These are phyloP conservation scores for Lyophyllum shimeji DNA, from an alignment of 768 basidiomycete genomes.

Conservation along the genomic window DNA sequence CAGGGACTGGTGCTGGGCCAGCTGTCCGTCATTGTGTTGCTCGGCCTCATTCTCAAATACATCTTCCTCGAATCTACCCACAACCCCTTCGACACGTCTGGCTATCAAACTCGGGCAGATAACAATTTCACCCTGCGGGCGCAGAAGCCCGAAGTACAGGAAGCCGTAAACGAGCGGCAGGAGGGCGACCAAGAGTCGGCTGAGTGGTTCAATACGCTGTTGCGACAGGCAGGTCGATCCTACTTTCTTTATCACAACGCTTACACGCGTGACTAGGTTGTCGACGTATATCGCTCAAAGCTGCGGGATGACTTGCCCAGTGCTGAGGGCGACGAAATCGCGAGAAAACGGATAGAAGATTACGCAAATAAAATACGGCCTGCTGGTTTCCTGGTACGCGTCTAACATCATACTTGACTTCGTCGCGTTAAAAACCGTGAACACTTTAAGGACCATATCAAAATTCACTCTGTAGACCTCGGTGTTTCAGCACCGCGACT, in stretches of 20 bases:
- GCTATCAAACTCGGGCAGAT: conserved; percentile 61
- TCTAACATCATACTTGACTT: conserved; percentile 7
- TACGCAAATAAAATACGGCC: conserved; percentile 82
- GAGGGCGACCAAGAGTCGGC: conserved; percentile 59
- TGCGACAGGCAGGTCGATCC: conserved; percentile 63
- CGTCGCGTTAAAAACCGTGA: background rate
- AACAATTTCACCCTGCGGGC: conserved; percentile 43
- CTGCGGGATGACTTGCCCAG: conserved; percentile 70
- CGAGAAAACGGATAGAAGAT: conserved; percentile 73
- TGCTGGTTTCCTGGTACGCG: conserved; percentile 64
- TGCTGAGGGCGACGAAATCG: conserved; percentile 79
- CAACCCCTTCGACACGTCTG: conserved; percentile 51
- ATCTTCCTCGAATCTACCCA: conserved; percentile 86
- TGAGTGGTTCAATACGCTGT: conserved; percentile 88
- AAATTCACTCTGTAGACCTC: conserved; percentile 78
- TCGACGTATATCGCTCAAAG: conserved; percentile 75
- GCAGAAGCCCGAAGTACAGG: conserved; percentile 24
- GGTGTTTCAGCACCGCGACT: conserved; percentile 80
- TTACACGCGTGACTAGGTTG: conserved; percentile 41
- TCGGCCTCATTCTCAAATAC: conserved; percentile 85
- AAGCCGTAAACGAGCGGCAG: conserved; percentile 23
- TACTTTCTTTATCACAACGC: background rate
- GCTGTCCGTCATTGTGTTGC: conserved; percentile 77
- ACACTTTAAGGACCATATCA: background rate
- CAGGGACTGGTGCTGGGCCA: conserved; percentile 94